phyloP scores from a whole-genome alignment of 2,329 filamentous ascomycete genomes.

The Elsinoe batatas region DNA sequence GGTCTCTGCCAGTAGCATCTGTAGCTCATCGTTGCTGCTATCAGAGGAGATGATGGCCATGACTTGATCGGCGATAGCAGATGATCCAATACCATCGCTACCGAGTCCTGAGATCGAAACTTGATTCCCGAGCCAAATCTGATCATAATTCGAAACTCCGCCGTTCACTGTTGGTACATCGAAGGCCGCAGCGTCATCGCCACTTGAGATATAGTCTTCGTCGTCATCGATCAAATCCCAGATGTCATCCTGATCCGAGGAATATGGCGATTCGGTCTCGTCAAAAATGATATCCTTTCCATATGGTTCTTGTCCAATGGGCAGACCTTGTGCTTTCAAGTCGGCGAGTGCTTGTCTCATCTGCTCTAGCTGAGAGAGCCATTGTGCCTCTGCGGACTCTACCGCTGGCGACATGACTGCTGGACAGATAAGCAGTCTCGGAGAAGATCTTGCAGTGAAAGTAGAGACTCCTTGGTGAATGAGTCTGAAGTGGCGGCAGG shows the following conservation, averaged over 20 bases:
- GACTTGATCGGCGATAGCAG: conserved; percentile 67
- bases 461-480: too few species aligned
- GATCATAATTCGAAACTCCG: conserved; percentile 39
- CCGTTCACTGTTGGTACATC: conserved; percentile 15
- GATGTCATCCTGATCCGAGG: conserved; percentile 65
- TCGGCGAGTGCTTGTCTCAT: conserved; percentile 81
- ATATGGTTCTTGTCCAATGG: conserved; percentile 40
- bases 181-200: conserved; percentile 45
- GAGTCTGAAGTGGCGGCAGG: background rate
- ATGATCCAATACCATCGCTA: conserved; percentile 53
- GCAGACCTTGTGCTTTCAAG: conserved; percentile 46
- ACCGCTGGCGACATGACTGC: conserved; percentile 30
- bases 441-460: background rate
- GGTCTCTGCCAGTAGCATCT: conserved; percentile 79
- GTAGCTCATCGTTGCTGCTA: conserved; percentile 70
- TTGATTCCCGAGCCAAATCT: conserved; percentile 59
- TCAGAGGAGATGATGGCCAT: conserved; percentile 61
- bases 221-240: conserved; percentile 83
- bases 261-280: conserved; percentile 53
- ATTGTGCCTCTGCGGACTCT: conserved; percentile 51
- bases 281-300: conserved; percentile 53
- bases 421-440: background rate
- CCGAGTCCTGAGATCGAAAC: conserved; percentile 59
- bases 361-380: conserved; percentile 72
- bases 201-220: conserved; percentile 51